A percentile compares a stretch with the other conserved stretches of the same genome.
Conservation (phyloP, 2,329 filamentous ascomycete genomes). For the Magnaporthiopsis poae region DNA sequence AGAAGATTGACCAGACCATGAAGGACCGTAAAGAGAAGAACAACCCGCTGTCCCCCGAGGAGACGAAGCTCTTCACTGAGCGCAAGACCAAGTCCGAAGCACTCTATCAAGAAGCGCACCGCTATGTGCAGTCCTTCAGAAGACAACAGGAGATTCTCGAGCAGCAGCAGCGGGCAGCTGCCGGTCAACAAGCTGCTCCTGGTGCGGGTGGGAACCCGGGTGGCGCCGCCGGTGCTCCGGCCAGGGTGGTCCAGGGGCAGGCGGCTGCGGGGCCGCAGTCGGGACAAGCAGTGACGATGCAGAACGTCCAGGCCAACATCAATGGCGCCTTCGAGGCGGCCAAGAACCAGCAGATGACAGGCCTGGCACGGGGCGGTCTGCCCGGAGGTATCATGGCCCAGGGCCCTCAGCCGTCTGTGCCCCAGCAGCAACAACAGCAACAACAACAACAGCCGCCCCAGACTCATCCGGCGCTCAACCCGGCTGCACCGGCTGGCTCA, state of each 20-base stretch:
- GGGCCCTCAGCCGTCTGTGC: neutral
- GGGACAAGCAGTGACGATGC: constrained; percentile 15
- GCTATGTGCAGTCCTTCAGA: constrained; percentile 38
- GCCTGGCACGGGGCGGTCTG: constrained; percentile 16
- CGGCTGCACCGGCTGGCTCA: constrained; percentile 13
- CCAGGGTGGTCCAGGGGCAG: constrained; percentile 7
- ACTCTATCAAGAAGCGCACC: constrained; percentile 34
- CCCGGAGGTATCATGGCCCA: constrained; percentile 14
- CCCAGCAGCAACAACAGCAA: constrained; percentile 13
- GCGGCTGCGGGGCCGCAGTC: constrained; percentile 8
- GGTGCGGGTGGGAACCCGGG: neutral
- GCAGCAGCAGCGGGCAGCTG: constrained; percentile 16
- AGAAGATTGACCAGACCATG: constrained; percentile 31
- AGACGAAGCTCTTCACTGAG: constrained; percentile 34
- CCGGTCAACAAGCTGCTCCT: constrained; percentile 10
- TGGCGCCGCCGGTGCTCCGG: constrained; percentile 8
- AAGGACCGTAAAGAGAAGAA: constrained; percentile 34
- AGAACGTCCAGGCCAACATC: constrained; percentile 28
- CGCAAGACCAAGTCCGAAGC: constrained; percentile 36
- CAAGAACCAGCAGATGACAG: constrained; percentile 31
- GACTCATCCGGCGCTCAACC: constrained; percentile 12
- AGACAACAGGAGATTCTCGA: constrained; percentile 31
- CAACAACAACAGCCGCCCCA: constrained; percentile 18
- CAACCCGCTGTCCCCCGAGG: constrained; percentile 35
- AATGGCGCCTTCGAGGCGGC: constrained; percentile 36